These are phyloP conservation scores for Cinnamomum chago DNA, from an alignment of 164 flowering plant species.

Conservation along the genomic window DNA sequence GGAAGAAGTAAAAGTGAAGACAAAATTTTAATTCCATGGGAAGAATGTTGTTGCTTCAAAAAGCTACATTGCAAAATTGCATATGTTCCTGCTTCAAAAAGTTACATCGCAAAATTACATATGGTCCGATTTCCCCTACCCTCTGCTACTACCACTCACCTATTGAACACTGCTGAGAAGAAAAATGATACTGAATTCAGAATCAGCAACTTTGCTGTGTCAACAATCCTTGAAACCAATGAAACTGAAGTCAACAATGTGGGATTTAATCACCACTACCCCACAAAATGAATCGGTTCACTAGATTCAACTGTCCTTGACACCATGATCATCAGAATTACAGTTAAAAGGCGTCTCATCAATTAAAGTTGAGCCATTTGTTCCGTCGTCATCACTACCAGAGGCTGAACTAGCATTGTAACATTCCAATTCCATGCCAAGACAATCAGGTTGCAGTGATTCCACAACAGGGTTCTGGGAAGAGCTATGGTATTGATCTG, in stretches of 20 bases:
- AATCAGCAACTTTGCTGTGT: neutral
- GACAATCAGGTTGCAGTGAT: slow-evolving; percentile 58
- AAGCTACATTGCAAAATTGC: too few relatives aligned
- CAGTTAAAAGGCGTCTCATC: neutral
- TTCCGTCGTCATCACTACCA: slow-evolving; percentile 25
- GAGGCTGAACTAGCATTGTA: slow-evolving; percentile 44
- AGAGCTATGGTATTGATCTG: slow-evolving; percentile 23
- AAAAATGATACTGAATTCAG: neutral
- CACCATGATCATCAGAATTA: neutral
- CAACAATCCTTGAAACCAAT: neutral
- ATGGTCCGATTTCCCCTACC: too few relatives aligned
- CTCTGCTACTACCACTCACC: too few relatives aligned
- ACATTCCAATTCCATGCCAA: slow-evolving; percentile 49
- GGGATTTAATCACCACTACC: neutral
- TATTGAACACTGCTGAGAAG: too few relatives aligned
- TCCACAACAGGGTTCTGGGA: slow-evolving; percentile 43
- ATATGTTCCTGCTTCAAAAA: too few relatives aligned
- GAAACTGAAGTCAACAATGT: neutral
- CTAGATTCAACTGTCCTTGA: neutral
- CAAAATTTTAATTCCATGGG: too few relatives aligned
- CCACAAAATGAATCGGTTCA: neutral
- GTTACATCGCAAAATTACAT: too few relatives aligned
- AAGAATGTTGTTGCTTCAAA: too few relatives aligned
- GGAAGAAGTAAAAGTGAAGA: too few relatives aligned
- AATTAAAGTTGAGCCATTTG: neutral